Evolutionary conservation across 2,329 filamentous ascomycete genomes (phyloP), one percentile per base, ranked within the genome.

Genomic region (Chaetomiaceae sp.): DNA sequence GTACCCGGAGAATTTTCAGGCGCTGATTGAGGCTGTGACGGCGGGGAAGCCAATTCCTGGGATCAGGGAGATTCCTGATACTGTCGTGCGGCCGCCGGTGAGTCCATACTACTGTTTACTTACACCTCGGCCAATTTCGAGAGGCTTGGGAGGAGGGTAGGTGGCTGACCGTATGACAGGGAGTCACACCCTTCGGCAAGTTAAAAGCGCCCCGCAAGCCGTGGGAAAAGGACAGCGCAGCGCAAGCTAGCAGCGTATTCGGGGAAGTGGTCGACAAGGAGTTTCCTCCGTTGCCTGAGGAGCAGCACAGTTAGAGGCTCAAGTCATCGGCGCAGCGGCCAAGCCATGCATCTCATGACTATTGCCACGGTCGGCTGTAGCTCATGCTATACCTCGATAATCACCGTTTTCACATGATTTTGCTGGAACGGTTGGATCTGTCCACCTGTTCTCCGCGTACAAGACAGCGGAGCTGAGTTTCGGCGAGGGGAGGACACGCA

Each of bases 51-150:
- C 88, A 0, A 87, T 96, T 39, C 90, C 91, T 1, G 91, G 91
- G 1, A 95, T 96, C 64, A 84, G 85, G 61, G 83, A 95, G 59
- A 92, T 96, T 49, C 90, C 91, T 4, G 82, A 89, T 61, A 94
- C 86, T 0, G 75, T 96, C 5, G 75, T 91, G 19, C 77, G 83
- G 50, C 86, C 87, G 4, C 81, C 89, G 56, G 85, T 87, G 56
- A 80, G 77, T 61, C 17, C 31, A 25, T 45, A 27, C 25, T 9
- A 6, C 37, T 11, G 23, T 29, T 31, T 19, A 7, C 12, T 25
- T 44, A 34, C 27, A 12, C 9, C 23, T 19, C 40, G 3, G 27
- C 8, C 27, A 6, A 19, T 8, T 44, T n/a, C n/a, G n/a, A n/a
- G n/a, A n/a, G n/a, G n/a, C n/a, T n/a, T n/a, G 12, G 27, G 29